Evolutionary conservation across 2,329 filamentous ascomycete species (phyloP).

Genomic region (Botrytis galanthina): DNA sequence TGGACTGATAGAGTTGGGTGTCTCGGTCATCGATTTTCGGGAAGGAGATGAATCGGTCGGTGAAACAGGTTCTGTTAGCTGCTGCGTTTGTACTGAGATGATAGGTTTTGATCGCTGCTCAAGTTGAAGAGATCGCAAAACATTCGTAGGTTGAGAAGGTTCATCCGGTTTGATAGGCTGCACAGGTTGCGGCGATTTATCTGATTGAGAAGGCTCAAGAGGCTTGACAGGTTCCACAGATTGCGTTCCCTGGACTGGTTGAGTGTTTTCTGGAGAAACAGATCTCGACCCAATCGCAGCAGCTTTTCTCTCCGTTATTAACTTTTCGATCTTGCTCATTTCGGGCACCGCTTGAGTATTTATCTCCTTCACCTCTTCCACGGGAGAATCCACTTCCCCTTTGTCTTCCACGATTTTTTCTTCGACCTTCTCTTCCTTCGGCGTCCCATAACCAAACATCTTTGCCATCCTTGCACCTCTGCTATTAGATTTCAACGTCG

Average conservation of each 20-base stretch:
- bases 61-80: not conserved
- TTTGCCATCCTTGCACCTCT: conserved; percentile 29
- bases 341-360: not conserved
- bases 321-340: conserved; percentile 14
- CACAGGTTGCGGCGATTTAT: not conserved
- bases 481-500: conserved; percentile 18
- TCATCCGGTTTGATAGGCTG: not conserved
- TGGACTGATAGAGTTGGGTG: not conserved
- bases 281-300: not conserved
- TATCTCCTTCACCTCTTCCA: conserved; percentile 1
- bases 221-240: not conserved
- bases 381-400: not conserved
- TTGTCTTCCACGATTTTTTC: not conserved
- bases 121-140: not conserved
- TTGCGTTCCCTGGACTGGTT: not conserved
- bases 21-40: not conserved
- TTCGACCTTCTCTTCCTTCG: conserved; percentile 11
- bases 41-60: not conserved
- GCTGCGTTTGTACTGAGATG: not conserved
- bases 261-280: not conserved
- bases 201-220: not conserved
- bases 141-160: not conserved
- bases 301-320: conserved; percentile 15
- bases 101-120: not conserved
- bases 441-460: conserved; percentile 27